Evolutionary conservation across 352 stramenopile genomes (phyloP), one percentile per base, ranked within the genome.

Genomic region (Phytophthora hybrid): DNA sequence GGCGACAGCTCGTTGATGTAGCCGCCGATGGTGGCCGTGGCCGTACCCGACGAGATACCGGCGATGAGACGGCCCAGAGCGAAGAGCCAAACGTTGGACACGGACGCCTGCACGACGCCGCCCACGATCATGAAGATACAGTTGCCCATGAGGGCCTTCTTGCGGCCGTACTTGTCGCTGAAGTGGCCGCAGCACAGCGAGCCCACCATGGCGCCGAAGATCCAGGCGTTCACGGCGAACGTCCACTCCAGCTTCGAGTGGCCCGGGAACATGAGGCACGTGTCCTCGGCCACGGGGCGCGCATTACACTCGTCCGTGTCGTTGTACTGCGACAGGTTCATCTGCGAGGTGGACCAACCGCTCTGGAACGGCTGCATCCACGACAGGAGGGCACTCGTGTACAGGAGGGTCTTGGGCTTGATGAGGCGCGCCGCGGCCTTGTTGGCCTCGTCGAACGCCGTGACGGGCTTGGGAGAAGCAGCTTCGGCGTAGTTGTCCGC

Each of bases 241-340:
- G 44, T 65, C 58, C 41, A 65, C 58, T 65, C 32, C 19, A 79
- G 31, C 49, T 69, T 69, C 26, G 65, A 58, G 56, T 72, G 65
- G 16, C 65, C 65, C 5, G 65, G 56, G 55, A 72, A 72, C 56
- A 72, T 63, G 19, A 72, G 52, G 41, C 65, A 72, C 23, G 55
- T 72, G 54, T 19, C 64, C 31, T 66, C 59, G 31, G 47, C 59
- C 44, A 63, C 63, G 37, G 63, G 63, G 18, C 57, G 57, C n/a
- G 57, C 58, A 51, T 65, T 65, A 39, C 57, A 63, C 26, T 63
- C 37, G 39, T 53, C 57, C 57, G 54, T 26, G 23, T 26, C 23
- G 23, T 26, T 26, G 23, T 26, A 26, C 23, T 26, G 23, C 23
- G 23, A 26, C 23, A 26, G 23, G 23, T 26, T 26, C 23, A 26